These are phyloP conservation scores for Phytophthora melonis DNA, from an alignment of 352 stramenopile genomes.

Conservation along the genomic window DNA sequence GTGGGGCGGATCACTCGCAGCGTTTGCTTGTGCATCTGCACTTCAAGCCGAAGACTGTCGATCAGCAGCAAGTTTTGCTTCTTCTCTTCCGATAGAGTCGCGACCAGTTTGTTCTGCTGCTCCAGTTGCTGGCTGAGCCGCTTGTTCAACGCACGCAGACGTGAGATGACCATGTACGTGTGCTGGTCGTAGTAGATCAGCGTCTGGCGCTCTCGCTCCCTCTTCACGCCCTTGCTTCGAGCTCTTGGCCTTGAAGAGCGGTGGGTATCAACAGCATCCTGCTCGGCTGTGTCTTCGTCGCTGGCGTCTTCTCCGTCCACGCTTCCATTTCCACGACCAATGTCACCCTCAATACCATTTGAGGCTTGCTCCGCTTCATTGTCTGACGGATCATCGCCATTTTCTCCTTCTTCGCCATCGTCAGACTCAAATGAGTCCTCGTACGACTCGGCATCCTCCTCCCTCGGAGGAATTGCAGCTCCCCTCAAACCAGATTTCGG, in stretches of 20 bases:
- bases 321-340: slow-evolving; percentile 5
- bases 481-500: background rate
- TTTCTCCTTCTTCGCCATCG: slow-evolving; percentile 3
- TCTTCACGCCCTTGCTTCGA: slow-evolving; percentile 14
- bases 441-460: slow-evolving; percentile 40
- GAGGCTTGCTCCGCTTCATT: background rate
- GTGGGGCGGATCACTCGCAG: slow-evolving; percentile 40
- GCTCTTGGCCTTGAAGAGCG: background rate
- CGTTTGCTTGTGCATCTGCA: slow-evolving; percentile 61
- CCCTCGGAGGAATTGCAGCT: slow-evolving; percentile 6
- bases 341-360: slow-evolving; percentile 2
- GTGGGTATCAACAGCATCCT: background rate
- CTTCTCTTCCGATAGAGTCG: slow-evolving; percentile 59
- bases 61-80: slow-evolving; percentile 54
- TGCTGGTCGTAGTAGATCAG: slow-evolving; percentile 59
- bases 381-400: slow-evolving; percentile 1
- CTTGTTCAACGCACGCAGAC: slow-evolving; percentile 60
- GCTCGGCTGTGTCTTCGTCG: slow-evolving; percentile 1
- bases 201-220: slow-evolving; percentile 27
- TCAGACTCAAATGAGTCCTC: slow-evolving; percentile 49
- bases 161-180: slow-evolving; percentile 64
- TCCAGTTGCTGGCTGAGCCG: slow-evolving; percentile 54
- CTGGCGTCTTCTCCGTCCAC: background rate
- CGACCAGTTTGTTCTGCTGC: slow-evolving; percentile 59
- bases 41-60: slow-evolving; percentile 50